Conservation (phyloP, 495 filamentous ascomycete species). For the Physcia stellaris region DNA sequence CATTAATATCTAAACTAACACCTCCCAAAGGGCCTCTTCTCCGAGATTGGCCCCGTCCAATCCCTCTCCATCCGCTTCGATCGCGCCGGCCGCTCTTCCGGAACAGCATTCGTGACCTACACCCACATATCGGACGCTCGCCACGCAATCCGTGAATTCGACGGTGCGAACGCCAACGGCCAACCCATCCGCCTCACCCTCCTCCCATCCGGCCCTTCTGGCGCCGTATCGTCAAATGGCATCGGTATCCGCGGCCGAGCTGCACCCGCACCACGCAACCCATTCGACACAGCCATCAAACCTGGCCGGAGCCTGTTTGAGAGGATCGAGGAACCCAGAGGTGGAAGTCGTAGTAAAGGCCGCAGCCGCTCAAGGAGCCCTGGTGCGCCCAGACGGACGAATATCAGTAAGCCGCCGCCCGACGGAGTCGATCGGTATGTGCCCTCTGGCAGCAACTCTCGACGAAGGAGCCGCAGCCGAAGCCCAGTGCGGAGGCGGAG, state of each 20-base stretch:
- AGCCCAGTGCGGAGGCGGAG: slow-evolving; percentile 15
- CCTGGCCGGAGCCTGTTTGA: slow-evolving; percentile 56
- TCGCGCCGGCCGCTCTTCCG: slow-evolving; percentile 79
- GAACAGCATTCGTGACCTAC: slow-evolving; percentile 77
- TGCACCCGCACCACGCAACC: slow-evolving; percentile 27
- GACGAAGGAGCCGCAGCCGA: slow-evolving; percentile 38
- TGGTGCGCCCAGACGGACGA: slow-evolving; percentile 38
- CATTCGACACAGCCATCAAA: slow-evolving; percentile 43
- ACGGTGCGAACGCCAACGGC: slow-evolving; percentile 85
- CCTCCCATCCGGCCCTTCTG: slow-evolving; percentile 35
- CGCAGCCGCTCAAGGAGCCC: slow-evolving; percentile 33
- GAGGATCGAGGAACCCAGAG: slow-evolving; percentile 43
- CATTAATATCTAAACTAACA: slow-evolving; percentile 4
- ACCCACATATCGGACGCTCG: slow-evolving; percentile 51
- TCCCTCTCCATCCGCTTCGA: slow-evolving; percentile 70
- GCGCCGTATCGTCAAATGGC: neutral
- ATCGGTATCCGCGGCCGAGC: slow-evolving; percentile 12
- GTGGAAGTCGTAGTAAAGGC: slow-evolving; percentile 12
- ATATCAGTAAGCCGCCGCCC: slow-evolving; percentile 54
- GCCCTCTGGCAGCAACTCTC: slow-evolving; percentile 26
- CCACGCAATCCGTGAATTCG: slow-evolving; percentile 64
- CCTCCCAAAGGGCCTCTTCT: slow-evolving; percentile 57
- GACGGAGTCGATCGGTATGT: slow-evolving; percentile 76
- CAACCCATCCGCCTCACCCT: slow-evolving; percentile 77
- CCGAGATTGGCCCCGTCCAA: slow-evolving; percentile 56